These are phyloP conservation scores for Silene vulgaris DNA, from an alignment of 179 eudicot species.

Conservation along the genomic window DNA sequence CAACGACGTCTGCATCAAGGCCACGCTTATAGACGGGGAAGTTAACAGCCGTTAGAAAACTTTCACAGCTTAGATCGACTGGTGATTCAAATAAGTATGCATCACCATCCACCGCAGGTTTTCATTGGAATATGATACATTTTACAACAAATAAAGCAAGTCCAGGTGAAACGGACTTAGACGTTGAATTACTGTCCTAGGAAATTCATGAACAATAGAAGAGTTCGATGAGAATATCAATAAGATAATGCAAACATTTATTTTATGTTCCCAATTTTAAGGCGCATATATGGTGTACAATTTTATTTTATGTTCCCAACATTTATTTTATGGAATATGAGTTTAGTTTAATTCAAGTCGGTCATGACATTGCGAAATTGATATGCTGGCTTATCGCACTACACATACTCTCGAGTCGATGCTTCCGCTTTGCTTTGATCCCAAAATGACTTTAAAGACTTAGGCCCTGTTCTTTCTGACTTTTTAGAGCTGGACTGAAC, in stretches of 20 bases:
- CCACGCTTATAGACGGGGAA: conserved; percentile 5
- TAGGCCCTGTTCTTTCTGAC: too few relatives aligned
- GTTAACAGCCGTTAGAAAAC: background rate
- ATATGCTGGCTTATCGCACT: too few relatives aligned
- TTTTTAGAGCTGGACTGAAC: too few relatives aligned
- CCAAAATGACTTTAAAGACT: too few relatives aligned
- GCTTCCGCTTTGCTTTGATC: too few relatives aligned
- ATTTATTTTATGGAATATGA: too few relatives aligned
- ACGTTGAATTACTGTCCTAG: background rate
- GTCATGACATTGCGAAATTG: background rate
- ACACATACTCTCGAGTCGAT: too few relatives aligned
- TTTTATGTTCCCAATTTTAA: too few relatives aligned
- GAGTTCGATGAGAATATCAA: background rate
- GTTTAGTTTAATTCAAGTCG: background rate
- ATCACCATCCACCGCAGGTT: background rate
- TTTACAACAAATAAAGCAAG: background rate
- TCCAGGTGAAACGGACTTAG: background rate
- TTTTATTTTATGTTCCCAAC: too few relatives aligned
- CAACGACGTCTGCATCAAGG: background rate
- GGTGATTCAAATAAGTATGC: background rate
- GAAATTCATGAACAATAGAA: background rate
- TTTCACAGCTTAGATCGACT: background rate
- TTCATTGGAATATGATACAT: background rate
- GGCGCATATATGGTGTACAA: too few relatives aligned
- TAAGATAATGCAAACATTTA: background rate